Percentiles rank a stretch among this genome's conserved stretches.
Conservation (phyloP, 805 yeast species). For the Suhomyces faveliae region DNA sequence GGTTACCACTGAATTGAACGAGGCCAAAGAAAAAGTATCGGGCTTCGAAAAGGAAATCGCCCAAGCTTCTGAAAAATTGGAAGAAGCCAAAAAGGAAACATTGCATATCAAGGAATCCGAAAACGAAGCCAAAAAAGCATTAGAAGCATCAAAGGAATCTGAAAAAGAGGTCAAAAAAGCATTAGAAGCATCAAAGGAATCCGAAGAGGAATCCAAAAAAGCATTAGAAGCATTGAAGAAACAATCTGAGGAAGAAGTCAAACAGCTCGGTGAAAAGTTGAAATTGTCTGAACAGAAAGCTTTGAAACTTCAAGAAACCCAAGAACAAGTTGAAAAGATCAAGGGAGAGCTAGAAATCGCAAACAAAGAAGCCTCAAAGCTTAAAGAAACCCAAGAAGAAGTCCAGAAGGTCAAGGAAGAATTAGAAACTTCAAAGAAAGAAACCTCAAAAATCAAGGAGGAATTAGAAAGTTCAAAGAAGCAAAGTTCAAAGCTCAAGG, state of each 20-base stretch:
- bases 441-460: not conserved
- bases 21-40: conserved; percentile 3
- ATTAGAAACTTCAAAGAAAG: not conserved
- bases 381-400: not conserved
- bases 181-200: conserved; percentile 4
- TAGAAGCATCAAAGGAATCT: not conserved
- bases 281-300: too few relatives aligned
- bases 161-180: not conserved
- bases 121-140: not conserved
- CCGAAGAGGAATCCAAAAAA: not conserved
- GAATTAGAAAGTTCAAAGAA: not conserved
- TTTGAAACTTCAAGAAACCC: conserved; percentile 4
- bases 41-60: conserved; percentile 5
- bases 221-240: conserved; percentile 4
- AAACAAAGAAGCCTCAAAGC: not conserved
- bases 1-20: not conserved
- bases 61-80: not conserved
- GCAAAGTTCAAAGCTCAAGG: not conserved
- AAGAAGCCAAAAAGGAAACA: conserved; percentile 1
- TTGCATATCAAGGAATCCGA: not conserved
- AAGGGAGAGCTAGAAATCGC: not conserved
- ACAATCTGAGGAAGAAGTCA: not conserved
- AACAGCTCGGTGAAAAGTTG: too few relatives aligned
- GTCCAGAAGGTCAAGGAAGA: not conserved
- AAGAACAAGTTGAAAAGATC: conserved; percentile 1